Evolutionary conservation across 2,329 filamentous ascomycete species (phyloP).

Genomic region (Eurotiales sp.): DNA sequence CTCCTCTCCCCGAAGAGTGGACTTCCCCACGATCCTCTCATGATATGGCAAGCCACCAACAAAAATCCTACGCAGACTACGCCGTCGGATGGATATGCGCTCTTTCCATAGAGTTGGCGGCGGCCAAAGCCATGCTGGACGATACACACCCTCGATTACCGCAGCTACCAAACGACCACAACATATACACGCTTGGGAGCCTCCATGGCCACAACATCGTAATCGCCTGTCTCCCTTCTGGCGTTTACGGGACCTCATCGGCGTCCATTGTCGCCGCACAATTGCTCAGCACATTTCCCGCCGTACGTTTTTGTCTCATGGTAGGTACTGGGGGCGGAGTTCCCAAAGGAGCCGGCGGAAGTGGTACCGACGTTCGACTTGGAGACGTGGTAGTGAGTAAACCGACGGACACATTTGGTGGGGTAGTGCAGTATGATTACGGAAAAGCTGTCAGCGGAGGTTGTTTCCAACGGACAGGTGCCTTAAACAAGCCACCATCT

Average conservation of each 20-base stretch:
- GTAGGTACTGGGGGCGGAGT: constrained; percentile 17
- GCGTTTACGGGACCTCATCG: neutral
- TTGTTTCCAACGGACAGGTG: neutral
- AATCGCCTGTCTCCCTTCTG: constrained; percentile 17
- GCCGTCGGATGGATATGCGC: constrained; percentile 16
- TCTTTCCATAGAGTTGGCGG: constrained; percentile 13
- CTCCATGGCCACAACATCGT: constrained; percentile 19
- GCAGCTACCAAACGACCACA: constrained; percentile 4
- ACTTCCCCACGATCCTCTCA: too few relatives aligned
- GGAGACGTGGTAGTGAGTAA: constrained; percentile 16
- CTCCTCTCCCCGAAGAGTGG: too few relatives aligned
- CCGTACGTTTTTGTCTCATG: constrained; percentile 14
- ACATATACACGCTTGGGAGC: constrained; percentile 17
- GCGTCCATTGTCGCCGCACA: neutral
- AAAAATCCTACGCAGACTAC: too few relatives aligned
- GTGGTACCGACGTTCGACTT: constrained; percentile 13
- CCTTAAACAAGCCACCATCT: constrained; percentile 2
- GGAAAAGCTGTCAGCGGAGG: constrained; percentile 11
- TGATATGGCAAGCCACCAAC: too few relatives aligned
- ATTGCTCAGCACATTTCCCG: neutral
- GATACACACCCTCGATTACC: constrained; percentile 10
- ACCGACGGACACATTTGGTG: constrained; percentile 8
- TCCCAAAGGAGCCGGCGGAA: neutral
- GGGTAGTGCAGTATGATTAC: constrained; percentile 22
- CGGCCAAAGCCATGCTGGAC: constrained; percentile 17